Evolutionary conservation across 2,329 filamentous ascomycete species (phyloP), one percentile per base, ranked within the genome.

Genomic region (Stemphylium beticola): DNA sequence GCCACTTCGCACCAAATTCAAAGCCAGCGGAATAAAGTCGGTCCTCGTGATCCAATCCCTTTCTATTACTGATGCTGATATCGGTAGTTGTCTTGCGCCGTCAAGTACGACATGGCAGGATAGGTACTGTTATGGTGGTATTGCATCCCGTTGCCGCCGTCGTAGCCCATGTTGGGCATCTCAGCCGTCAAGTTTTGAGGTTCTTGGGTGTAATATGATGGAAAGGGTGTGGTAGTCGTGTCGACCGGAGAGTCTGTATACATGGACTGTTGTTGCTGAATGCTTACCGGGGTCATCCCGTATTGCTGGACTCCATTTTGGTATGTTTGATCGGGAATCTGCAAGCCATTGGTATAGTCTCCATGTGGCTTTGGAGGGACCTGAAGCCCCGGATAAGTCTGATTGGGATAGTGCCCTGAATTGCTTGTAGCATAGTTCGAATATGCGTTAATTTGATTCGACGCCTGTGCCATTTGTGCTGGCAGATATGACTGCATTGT

Each of bases 401-500:
- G 67, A 12, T 62, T 69, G 6, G 65, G 39, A 43, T 66, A 73
- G 4, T 43, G 53, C 6, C 60, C 57, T 10, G 49, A 34, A 15
- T 57, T 65, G 15, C 64, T 65, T 14, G 58, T 53, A 10, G 49
- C 53, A 48, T 64, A 72, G 17, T 58, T 65, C 14, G 60, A 49
- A 55, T 68, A 73, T 2, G 46, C 54, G 42, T 59, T 68, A 18
- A 45, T 40, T 24, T 66, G 69, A 14, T 49, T 49, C 14, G 55
- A 50, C 44, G 64, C 63, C 2, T 58, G 62, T 44, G 68, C 58
- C 57, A 73, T 63, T 37, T 76, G 74, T 29, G 73, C 72, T 39
- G 74, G 74, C 17, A 73, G 74, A 48, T 76, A 77, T 1, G 73
- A 74, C 41, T 76, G 73, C 71, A 75, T 76, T 5, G 55, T 61